Evolutionary conservation across 371 early-diverging fungal species (phyloP).

Genomic region (Mucor circinelloides): DNA sequence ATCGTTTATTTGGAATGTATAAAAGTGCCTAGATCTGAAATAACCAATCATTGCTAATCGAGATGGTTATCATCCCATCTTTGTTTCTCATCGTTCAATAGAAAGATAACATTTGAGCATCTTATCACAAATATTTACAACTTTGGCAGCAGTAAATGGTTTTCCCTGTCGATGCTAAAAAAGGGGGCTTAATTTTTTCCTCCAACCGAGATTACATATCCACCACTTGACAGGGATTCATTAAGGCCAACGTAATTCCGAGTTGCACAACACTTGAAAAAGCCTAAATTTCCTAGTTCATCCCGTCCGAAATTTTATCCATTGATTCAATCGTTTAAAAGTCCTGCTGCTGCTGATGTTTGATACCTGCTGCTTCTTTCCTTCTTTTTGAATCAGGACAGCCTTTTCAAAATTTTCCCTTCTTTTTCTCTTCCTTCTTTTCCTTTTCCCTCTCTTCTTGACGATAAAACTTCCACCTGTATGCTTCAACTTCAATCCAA

Average conservation of each 20-base stretch:
- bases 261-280: neutral
- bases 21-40: too few relatives aligned
- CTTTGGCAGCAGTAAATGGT: too few relatives aligned
- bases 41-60: too few relatives aligned
- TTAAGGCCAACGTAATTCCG: neutral
- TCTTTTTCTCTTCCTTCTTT: conserved; percentile 7
- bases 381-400: neutral
- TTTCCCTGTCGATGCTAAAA: too few relatives aligned
- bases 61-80: too few relatives aligned
- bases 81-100: too few relatives aligned
- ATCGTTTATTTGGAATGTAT: too few relatives aligned
- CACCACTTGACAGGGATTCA: neutral
- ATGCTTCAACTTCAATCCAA: conserved; percentile 20
- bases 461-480: neutral
- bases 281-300: neutral
- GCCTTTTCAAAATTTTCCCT: neutral
- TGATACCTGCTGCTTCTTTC: neutral
- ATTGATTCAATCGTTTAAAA: neutral
- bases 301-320: conserved; percentile 2
- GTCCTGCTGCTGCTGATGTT: neutral
- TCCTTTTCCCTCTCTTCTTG: neutral
- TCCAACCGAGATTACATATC: too few relatives aligned
- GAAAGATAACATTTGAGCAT: too few relatives aligned
- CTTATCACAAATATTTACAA: too few relatives aligned
- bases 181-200: too few relatives aligned